A percentile compares a stretch with the other conserved stretches of the same genome.
These are phyloP conservation scores for Penicillium desertorum DNA, from an alignment of 495 filamentous ascomycete genomes.

Conservation along the genomic window DNA sequence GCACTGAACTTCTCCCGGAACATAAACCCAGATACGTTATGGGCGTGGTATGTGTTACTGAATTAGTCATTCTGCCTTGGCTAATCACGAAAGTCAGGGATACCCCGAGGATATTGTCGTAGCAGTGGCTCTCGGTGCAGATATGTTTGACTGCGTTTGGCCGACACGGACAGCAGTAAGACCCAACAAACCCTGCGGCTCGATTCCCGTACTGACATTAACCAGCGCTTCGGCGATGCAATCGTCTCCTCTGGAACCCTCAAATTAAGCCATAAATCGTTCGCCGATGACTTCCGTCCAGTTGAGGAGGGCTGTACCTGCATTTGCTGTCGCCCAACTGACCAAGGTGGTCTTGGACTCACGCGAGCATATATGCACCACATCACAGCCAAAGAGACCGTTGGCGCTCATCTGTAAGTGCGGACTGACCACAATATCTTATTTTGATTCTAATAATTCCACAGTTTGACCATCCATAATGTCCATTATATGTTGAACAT, in stretches of 20 bases:
- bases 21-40: constrained; percentile 95
- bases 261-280: constrained; percentile 76
- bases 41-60: constrained; percentile 69
- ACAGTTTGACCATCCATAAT: constrained; percentile 86
- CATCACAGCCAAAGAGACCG: constrained; percentile 89
- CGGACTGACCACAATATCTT: neutral
- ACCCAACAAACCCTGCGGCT: neutral
- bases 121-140: constrained; percentile 86
- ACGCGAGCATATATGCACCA: constrained; percentile 91
- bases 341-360: constrained; percentile 75
- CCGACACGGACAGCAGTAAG: constrained; percentile 84
- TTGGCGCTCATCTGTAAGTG: constrained; percentile 78
- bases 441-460: constrained; percentile 15
- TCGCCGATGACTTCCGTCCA: constrained; percentile 75
- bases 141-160: constrained; percentile 99
- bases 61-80: neutral
- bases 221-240: constrained; percentile 81
- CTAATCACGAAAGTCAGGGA: constrained; percentile 48
- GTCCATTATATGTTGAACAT: constrained; percentile 83
- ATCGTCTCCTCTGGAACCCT: constrained; percentile 77
- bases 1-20: constrained; percentile 81
- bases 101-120: constrained; percentile 96
- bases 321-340: constrained; percentile 65
- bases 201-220: neutral
- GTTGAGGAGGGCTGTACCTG: constrained; percentile 82